Base-by-base conservation (phyloP, 345 rosid genomes). In the Eucalyptus sideroxylon region DNA sequence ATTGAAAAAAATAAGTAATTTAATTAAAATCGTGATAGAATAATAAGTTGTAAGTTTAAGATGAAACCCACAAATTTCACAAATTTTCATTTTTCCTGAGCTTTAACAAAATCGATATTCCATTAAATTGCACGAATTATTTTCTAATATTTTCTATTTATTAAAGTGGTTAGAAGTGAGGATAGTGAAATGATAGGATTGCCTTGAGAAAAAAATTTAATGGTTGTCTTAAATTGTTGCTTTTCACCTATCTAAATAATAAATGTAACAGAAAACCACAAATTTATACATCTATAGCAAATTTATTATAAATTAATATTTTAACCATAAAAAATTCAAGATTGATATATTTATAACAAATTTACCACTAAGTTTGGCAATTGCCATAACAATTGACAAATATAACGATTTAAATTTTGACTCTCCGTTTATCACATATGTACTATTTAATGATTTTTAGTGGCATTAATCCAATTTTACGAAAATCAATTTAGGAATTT, bases 281-380 rank as follows among this genome's bases (percentile, higher is more conserved):
- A 17, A 17, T 51, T 51, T 51, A 3, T 1, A 7, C 0, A 51
- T 7, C 1, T 1, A 0, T 17, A 0, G 0, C 56, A 51, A 0
- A 17, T 17, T 51, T 51, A 17, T 51, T 51, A 0, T 7, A 51
- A 51, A 51, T 3, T 51, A 17, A 51, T 3, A 17, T 51, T 51
- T 51, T 17, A 17, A 17, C 0, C 0, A 17, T 2, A 0, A 7
- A 51, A 51, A 51, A 51, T 3, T 51, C 0, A 0, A 17, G 17
- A 51, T 51, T 3, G 0, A 3, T 51, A 51, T 3, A 51, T 17
- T 0, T 17, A 51, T 51, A 17, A 51, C 1, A 17, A 51, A 51
- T 51, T 51, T 17, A 51, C 1, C 4, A 51, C 2, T 17, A 7
- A 1, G 0, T 51, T 51, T n/a, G n/a, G n/a, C n/a, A 51, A 16